Evolutionary conservation across 2,329 filamentous ascomycete genomes (phyloP).

Genomic region (Colletotrichum acutatum): DNA sequence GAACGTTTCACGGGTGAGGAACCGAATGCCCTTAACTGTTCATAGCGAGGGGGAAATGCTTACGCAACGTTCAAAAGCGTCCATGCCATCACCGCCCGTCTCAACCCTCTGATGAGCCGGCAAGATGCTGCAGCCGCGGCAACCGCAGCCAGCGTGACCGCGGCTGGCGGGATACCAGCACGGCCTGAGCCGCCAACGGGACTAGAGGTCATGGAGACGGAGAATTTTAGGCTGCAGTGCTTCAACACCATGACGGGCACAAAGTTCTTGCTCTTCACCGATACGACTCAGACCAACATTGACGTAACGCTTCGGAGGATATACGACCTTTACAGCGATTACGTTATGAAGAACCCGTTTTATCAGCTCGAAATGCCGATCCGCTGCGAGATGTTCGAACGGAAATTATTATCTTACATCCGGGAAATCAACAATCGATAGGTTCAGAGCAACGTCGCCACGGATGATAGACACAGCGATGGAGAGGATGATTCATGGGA

Average conservation of each 20-base stretch:
- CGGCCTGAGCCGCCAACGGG: conserved; percentile 78
- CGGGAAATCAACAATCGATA: conserved; percentile 74
- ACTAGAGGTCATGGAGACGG: conserved; percentile 91
- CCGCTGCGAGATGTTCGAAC: conserved; percentile 93
- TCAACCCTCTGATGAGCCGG: conserved; percentile 64
- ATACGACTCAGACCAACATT: conserved; percentile 86
- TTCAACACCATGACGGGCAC: conserved; percentile 94
- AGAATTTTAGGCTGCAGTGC: conserved; percentile 95
- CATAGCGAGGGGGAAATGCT: conserved; percentile 10
- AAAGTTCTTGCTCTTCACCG: conserved; percentile 96
- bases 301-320: conserved; percentile 85
- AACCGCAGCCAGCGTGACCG: conserved; percentile 48
- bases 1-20: conserved; percentile 91
- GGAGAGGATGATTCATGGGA: neutral
- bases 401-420: conserved; percentile 84
- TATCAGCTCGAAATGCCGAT: conserved; percentile 99
- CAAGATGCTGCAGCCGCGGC: conserved; percentile 48
- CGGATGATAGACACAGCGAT: neutral
- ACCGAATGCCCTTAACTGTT: conserved; percentile 39
- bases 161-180: conserved; percentile 46
- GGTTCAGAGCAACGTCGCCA: conserved; percentile 24
- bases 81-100: conserved; percentile 74
- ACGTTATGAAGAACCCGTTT: conserved; percentile 99
- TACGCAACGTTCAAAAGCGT: conserved; percentile 57
- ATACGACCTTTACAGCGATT: conserved; percentile 96